Evolutionary conservation across 2,329 filamentous ascomycete species (phyloP), one percentile per base, ranked within the genome.

Genomic region (Diaporthe citri): DNA sequence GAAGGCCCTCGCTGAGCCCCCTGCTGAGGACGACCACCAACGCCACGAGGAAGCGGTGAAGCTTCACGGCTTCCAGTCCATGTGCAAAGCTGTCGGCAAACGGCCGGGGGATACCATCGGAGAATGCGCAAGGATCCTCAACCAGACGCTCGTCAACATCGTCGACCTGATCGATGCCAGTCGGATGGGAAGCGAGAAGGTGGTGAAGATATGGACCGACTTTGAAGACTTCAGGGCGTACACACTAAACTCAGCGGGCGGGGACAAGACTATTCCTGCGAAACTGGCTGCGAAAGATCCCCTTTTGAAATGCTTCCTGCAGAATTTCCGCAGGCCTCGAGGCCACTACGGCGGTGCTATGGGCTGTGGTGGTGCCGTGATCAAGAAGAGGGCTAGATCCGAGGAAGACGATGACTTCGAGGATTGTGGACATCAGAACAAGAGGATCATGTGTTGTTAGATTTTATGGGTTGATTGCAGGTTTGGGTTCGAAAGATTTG

Each of bases 151-250:
- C 34, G 31, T 72, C 70, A 72, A 72, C 46, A 62, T 72, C 8
- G 57, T 72, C 10, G 70, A 72, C 57, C 12, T 72, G 2, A 43
- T 72, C 12, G 70, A 72, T n/a, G 70, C 34, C 48, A 8, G 17
- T 17, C 57, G 70, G 15, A 6, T 2, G 25, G 69, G 46, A 15
- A 31, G 25, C 3, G 28, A 52, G 31, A 31, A 4, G 15, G 20
- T 10, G 1, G 15, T 51, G 46, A 15, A 25, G 6, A 8, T 12
- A 12, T 72, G 70, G 70, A 43, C 57, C 43, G 7, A 43, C 43
- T 72, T 72, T 8, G n/a, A 31, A 3, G 46, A 46, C 10, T 72
- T 72, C 10, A 62, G 3, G 57, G 20, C 15, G 3, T 72, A 72
- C 48, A 72, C 70, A 1, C 4, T 72, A 6, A 2, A 9, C 13